Evolutionary conservation across 495 filamentous ascomycete species (phyloP).

Genomic region (Amphirosellinia nigrospora): DNA sequence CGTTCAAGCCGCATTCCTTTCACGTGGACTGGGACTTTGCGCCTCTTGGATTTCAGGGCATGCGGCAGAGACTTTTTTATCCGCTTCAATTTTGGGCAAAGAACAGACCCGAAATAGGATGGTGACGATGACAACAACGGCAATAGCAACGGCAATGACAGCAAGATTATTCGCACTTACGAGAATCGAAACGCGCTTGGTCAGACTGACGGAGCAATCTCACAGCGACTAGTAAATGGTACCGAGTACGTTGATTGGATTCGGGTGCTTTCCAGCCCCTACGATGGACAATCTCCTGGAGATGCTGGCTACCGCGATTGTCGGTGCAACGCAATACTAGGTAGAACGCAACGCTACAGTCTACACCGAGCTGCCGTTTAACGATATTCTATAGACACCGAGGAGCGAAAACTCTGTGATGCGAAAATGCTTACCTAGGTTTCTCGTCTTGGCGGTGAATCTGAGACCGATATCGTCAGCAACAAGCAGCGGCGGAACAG

Average conservation of each 20-base stretch:
- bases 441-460: slow-evolving; percentile 21
- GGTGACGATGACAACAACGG: background rate
- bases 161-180: slow-evolving; percentile 16
- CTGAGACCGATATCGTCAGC: slow-evolving; percentile 1
- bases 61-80: too few relatives aligned
- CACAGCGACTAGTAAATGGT: background rate
- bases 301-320: slow-evolving; percentile 10
- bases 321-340: slow-evolving; percentile 17
- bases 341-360: slow-evolving; percentile 20
- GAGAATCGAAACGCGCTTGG: background rate
- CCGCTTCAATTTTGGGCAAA: background rate
- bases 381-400: slow-evolving; percentile 2
- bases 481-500: background rate
- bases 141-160: background rate
- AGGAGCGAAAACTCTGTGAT: background rate
- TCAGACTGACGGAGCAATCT: slow-evolving; percentile 4
- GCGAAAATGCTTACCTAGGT: slow-evolving; percentile 18
- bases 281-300: background rate
- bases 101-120: background rate
- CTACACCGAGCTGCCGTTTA: slow-evolving; percentile 18
- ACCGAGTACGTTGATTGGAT: slow-evolving; percentile 6
- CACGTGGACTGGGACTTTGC: slow-evolving; percentile 1
- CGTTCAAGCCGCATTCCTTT: background rate
- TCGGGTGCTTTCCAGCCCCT: slow-evolving; percentile 13
- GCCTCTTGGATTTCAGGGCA: slow-evolving; percentile 2